phyloP scores from a whole-genome alignment of 257 asterid species.

The Verbena officinalis region DNA sequence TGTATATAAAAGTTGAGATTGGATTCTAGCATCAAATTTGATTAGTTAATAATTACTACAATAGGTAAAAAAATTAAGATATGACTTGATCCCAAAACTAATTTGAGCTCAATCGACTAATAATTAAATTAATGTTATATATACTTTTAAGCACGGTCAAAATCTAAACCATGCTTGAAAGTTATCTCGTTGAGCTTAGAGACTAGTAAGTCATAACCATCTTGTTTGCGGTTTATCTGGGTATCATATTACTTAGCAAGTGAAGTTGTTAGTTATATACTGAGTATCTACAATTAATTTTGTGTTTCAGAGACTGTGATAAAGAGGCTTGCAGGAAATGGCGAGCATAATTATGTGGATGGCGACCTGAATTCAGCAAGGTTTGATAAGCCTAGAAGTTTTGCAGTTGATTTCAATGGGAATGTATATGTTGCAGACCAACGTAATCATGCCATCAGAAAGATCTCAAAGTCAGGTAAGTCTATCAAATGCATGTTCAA shows the following conservation, averaged over 20 bases:
- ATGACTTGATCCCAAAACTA: not conserved
- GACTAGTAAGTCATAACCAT: too few relatives aligned
- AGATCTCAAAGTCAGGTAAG: slow-evolving; percentile 69
- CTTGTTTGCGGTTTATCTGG: too few relatives aligned
- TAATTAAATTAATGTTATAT: not conserved
- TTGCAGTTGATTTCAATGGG: slow-evolving; percentile 73
- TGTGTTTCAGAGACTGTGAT: slow-evolving; percentile 47
- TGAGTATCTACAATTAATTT: not conserved
- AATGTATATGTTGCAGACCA: slow-evolving; percentile 80
- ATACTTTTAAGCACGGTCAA: not conserved
- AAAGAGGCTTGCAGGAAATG: slow-evolving; percentile 64
- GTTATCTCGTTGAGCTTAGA: not conserved
- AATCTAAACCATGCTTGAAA: not conserved
- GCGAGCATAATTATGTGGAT: slow-evolving; percentile 48
- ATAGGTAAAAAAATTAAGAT: not conserved
- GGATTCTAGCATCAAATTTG: not conserved
- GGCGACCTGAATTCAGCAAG: slow-evolving; percentile 69
- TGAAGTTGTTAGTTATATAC: not conserved
- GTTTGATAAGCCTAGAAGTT: slow-evolving; percentile 67
- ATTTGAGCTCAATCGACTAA: not conserved
- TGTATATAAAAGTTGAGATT: too few relatives aligned
- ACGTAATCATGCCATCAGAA: slow-evolving; percentile 64
- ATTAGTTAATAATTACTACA: not conserved
- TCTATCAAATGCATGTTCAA: slow-evolving; percentile 12
- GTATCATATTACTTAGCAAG: not conserved